These are phyloP conservation scores for Coemansia sp. DNA, from an alignment of 192 early-diverging fungal genomes.

Conservation along the genomic window DNA sequence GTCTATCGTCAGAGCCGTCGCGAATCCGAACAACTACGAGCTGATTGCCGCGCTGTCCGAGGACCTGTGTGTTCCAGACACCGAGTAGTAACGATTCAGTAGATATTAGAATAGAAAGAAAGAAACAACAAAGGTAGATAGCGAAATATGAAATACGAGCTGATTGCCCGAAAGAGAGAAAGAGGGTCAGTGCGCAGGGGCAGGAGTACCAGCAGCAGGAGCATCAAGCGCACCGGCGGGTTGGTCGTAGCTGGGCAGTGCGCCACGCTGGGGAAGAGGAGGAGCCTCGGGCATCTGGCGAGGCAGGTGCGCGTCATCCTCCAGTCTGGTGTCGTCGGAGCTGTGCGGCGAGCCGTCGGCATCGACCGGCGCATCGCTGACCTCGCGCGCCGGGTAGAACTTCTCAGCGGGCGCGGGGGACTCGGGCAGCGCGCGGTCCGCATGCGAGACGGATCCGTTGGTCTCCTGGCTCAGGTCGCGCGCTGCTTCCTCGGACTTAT, in stretches of 20 bases:
- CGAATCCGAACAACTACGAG: constrained; percentile 79
- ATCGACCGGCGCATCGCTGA: not conserved
- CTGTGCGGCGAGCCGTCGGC: not conserved
- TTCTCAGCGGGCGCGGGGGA: constrained; percentile 12
- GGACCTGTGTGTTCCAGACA: not conserved
- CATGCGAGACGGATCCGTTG: not conserved
- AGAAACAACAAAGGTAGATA: not conserved
- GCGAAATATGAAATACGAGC: not conserved
- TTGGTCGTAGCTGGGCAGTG: not conserved
- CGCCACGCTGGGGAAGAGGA: not conserved
- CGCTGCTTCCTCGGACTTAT: not conserved
- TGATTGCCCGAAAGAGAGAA: not conserved
- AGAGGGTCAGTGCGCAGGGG: not conserved
- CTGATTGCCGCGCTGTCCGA: constrained; percentile 3
- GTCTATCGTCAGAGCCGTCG: constrained; percentile 91
- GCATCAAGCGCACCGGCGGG: not conserved
- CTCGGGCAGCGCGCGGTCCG: not conserved
- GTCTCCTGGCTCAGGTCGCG: not conserved
- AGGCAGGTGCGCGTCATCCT: not conserved
- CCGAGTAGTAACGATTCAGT: too few relatives aligned
- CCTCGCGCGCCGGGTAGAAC: constrained; percentile 18
- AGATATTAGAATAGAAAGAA: too few relatives aligned
- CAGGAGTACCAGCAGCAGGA: not conserved
- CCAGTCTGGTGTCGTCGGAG: not conserved
- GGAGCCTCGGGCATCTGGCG: not conserved